Evolutionary conservation across 2,329 filamentous ascomycete species (phyloP), one percentile per base, ranked within the genome.

Genomic region (Hirsutella rhossiliensis): DNA sequence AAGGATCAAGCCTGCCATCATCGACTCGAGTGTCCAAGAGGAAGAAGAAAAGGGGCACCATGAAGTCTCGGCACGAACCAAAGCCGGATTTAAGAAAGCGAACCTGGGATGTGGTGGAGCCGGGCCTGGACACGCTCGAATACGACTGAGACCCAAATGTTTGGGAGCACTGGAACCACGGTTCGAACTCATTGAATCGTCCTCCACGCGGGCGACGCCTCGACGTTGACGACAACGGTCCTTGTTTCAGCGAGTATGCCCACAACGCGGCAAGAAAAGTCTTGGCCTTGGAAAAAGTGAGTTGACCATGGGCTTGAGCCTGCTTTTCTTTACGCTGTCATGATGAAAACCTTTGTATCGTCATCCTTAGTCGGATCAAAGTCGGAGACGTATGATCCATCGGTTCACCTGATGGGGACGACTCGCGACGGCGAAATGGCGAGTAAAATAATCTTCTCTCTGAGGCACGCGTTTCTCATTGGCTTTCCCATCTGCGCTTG

Each of bases 351-450:
- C 64, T 67, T 75, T 68, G 74, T 88, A 89, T 88, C 84, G 86
- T 94, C 87, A 94, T 94, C 87, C 87, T 94, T 94, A 94, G 86
- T 72, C 87, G 76, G 81, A 94, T 64, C 58, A 48, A 50, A 52
- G 50, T 50, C 53, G 50, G 50, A 50, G 55, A 50, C 50, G 52
- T 48, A 65, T 41, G 62, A 65, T 47, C 54, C 53, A 61, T 53
- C 44, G 52, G 54, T 50, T 50, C 38, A 45, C 49, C 51, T 43
- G 42, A 52, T 58, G 54, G 51, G 48, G 64, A 64, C 51, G 52
- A 47, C 50, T 56, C 51, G 46, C 50, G 56, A 56, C 54, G 50
- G 47, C 54, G 61, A 62, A 53, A 61, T 72, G 71, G 67, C 66
- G 71, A 73, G 59, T 55, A 53, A 50, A 55, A 46, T 72, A 73